Percentiles rank a stretch among this genome's conserved stretches.
These are phyloP conservation scores for Sporisorium exsertum DNA, from an alignment of 1,284 basidiomycete species.

Conservation along the genomic window DNA sequence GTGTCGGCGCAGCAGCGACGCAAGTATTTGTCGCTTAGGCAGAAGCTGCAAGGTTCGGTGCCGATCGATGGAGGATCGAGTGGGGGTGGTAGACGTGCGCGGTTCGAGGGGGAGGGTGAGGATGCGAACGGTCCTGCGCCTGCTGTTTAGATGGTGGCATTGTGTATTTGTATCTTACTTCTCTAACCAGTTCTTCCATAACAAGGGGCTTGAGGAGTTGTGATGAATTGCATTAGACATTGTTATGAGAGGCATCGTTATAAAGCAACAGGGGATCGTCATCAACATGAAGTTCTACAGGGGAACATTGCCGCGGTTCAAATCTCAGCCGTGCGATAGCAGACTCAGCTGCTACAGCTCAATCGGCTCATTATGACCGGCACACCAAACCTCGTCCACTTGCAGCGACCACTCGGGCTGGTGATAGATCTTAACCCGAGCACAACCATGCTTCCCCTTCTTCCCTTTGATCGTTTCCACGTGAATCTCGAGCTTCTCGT, in stretches of 20 bases:
- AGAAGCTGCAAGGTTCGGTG: slow-evolving; percentile 48
- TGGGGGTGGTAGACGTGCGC: slow-evolving; percentile 4
- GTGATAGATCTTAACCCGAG: slow-evolving; percentile 5
- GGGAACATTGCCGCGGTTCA: too few relatives aligned
- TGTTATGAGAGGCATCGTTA: not conserved
- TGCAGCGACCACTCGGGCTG: slow-evolving; percentile 10
- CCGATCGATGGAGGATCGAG: slow-evolving; percentile 24
- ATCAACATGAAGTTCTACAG: not conserved
- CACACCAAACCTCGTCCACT: slow-evolving; percentile 16
- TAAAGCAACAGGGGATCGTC: not conserved
- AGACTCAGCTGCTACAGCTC: slow-evolving; percentile 7
- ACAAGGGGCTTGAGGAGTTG: too few relatives aligned
- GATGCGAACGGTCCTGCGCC: slow-evolving; percentile 13
- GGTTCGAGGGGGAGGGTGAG: slow-evolving; percentile 19
- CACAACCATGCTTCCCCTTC: slow-evolving; percentile 14
- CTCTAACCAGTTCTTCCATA: not conserved
- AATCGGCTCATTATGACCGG: slow-evolving; percentile 21
- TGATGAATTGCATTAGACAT: not conserved
- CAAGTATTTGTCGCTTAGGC: slow-evolving; percentile 74
- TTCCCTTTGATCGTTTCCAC: too few relatives aligned
- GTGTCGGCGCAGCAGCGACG: slow-evolving; percentile 83
- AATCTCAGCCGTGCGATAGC: too few relatives aligned
- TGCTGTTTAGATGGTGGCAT: slow-evolving; percentile 5
- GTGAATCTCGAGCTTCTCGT: slow-evolving; percentile 15
- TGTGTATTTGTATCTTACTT: slow-evolving; percentile 19